Evolutionary conservation across 169 alveolate genomes (phyloP).

Genomic region (Eimeria necatrix): DNA sequence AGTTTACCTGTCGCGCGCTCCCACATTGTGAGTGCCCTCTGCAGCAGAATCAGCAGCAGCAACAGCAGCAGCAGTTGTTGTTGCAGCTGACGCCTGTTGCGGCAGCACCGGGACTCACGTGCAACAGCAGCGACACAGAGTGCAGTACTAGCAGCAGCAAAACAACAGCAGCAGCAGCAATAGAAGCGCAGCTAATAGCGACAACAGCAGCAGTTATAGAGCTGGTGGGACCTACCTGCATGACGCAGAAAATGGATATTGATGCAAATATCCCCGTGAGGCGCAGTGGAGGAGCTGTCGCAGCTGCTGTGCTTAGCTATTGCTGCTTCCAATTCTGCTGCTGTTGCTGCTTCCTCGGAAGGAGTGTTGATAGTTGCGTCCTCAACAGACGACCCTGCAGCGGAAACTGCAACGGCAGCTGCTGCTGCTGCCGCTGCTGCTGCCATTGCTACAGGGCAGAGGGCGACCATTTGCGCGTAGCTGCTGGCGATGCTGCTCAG

Average conservation of each 20-base stretch:
- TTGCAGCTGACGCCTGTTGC: neutral
- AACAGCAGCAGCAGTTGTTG: neutral
- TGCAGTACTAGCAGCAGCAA: no score
- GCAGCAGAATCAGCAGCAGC: neutral
- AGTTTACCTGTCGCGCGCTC: neutral
- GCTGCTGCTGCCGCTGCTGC: neutral
- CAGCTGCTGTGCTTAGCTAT: neutral
- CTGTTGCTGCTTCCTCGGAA: neutral
- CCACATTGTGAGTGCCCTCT: slow-evolving; percentile 31
- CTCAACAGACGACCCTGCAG: no score
- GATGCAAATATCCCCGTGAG: neutral
- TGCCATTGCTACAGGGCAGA: neutral
- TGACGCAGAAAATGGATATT: neutral
- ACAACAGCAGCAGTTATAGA: neutral
- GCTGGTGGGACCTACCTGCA: neutral
- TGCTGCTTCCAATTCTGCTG: neutral
- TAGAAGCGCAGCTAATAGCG: neutral
- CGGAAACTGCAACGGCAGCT: neutral
- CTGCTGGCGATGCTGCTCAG: no score
- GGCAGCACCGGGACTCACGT: neutral
- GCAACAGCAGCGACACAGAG: neutral
- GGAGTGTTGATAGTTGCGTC: no score
- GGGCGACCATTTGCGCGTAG: neutral
- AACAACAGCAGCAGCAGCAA: neutral
- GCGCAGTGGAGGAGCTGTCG: neutral